A percentile compares a stretch with the other conserved stretches of the same genome.
phyloP scores from a whole-genome alignment of 148 eudicot genomes.

The Spergularia marina region DNA sequence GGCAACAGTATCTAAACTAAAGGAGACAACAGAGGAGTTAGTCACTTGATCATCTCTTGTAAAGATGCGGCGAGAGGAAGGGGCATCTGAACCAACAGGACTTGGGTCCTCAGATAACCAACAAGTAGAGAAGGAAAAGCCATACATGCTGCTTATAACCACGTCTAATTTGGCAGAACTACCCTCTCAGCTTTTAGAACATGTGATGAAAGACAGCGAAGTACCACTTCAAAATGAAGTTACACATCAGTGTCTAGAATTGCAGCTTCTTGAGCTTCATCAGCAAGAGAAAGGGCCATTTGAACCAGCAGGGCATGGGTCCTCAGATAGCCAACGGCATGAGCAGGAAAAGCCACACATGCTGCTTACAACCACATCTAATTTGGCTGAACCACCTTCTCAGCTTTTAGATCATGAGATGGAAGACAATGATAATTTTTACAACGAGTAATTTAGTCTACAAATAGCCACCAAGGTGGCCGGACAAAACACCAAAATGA shows the following conservation, averaged over 20 bases:
- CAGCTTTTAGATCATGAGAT: background rate
- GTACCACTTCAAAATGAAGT: conserved; percentile 8
- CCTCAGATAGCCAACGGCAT: background rate
- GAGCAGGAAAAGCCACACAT: conserved; percentile 4
- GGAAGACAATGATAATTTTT: no score
- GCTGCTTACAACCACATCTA: background rate
- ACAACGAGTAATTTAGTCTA: no score
- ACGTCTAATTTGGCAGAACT: background rate
- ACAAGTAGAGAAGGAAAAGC: background rate
- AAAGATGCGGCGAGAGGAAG: background rate
- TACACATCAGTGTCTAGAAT: background rate
- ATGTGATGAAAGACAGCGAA: background rate
- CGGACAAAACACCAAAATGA: no score
- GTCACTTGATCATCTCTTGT: background rate
- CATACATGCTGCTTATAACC: background rate
- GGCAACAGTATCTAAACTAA: background rate
- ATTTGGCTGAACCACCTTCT: background rate
- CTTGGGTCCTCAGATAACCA: background rate
- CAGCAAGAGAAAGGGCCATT: no score
- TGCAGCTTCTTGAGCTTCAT: background rate
- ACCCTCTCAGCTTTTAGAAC: background rate
- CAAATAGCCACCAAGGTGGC: no score
- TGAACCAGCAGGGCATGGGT: background rate
- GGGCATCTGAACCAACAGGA: background rate
- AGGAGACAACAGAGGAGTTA: background rate